A percentile compares a stretch with the other conserved stretches of the same genome.
phyloP scores from a whole-genome alignment of 106 monocot species.

The Allium cepa region DNA sequence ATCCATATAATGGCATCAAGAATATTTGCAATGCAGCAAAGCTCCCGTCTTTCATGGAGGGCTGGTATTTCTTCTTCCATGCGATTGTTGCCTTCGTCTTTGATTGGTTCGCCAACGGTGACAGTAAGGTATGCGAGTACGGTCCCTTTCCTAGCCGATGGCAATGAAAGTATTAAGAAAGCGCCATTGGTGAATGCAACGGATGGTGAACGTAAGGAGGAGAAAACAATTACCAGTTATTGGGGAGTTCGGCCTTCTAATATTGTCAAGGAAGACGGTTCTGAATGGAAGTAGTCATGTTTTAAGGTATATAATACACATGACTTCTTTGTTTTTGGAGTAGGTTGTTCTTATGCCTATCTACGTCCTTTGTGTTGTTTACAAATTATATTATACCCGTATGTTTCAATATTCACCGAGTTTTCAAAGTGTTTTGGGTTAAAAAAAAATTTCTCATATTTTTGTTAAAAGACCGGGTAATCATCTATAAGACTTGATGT shows the following conservation, averaged over 20 bases:
- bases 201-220: slow-evolving; percentile 2
- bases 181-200: background rate
- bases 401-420: too few relatives aligned
- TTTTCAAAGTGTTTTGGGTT: too few relatives aligned
- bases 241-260: slow-evolving; percentile 55
- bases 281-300: slow-evolving; percentile 75
- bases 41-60: slow-evolving; percentile 3
- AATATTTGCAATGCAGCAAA: slow-evolving; percentile 7
- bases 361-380: too few relatives aligned
- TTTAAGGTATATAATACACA: slow-evolving; percentile 32
- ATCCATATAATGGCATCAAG: slow-evolving; percentile 10
- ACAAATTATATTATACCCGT: too few relatives aligned
- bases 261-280: slow-evolving; percentile 55
- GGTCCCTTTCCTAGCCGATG: background rate
- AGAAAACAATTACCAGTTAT: slow-evolving; percentile 41
- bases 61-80: slow-evolving; percentile 1
- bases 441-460: too few relatives aligned
- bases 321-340: background rate
- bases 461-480: too few relatives aligned
- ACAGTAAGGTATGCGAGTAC: background rate
- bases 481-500: too few relatives aligned
- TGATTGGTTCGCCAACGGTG: background rate
- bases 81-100: background rate
- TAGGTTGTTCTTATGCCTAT: background rate
- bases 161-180: background rate